Percentiles rank a stretch among this genome's conserved stretches.
Conservation (phyloP, 768 basidiomycete species). For the Lactarius indigo region DNA sequence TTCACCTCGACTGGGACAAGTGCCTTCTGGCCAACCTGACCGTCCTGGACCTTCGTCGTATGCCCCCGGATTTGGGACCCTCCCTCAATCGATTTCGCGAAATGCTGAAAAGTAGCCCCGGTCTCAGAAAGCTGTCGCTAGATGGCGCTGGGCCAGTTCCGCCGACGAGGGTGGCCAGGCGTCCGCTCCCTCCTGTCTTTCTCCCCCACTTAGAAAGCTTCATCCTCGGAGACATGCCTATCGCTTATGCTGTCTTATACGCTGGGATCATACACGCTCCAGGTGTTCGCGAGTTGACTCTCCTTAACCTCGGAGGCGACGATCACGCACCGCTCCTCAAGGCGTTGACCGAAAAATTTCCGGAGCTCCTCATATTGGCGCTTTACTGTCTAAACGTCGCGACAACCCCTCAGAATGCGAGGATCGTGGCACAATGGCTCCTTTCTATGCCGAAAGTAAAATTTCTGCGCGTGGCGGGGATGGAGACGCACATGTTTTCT, state of each 20-base stretch:
- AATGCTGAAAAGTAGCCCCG: conserved; percentile 41
- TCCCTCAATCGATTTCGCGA: conserved; percentile 47
- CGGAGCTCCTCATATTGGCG: conserved; percentile 52
- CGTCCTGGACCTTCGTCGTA: conserved; percentile 60
- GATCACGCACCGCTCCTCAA: conserved; percentile 51
- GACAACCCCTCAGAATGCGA: conserved; percentile 28
- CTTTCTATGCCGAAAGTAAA: conserved; percentile 53
- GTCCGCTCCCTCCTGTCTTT: conserved; percentile 36
- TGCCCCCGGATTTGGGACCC: conserved; percentile 52
- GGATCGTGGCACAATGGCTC: conserved; percentile 47
- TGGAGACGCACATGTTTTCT: conserved; percentile 5
- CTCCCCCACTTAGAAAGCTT: conserved; percentile 51
- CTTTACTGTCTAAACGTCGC: conserved; percentile 44
- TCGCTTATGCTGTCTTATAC: conserved; percentile 45
- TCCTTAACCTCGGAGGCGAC: conserved; percentile 50
- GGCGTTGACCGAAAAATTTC: conserved; percentile 46
- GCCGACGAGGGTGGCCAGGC: conserved; percentile 30
- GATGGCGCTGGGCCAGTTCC: conserved; percentile 57
- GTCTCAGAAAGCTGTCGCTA: conserved; percentile 51
- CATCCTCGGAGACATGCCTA: conserved; percentile 53
- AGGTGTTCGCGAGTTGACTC: conserved; percentile 51
- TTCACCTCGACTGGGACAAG: conserved; percentile 57
- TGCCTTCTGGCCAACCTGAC: conserved; percentile 51
- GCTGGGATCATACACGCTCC: conserved; percentile 53
- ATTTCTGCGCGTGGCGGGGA: conserved; percentile 25